Base-by-base conservation (phyloP, 106 monocot species). In the Dioscorea zingiberensis region DNA sequence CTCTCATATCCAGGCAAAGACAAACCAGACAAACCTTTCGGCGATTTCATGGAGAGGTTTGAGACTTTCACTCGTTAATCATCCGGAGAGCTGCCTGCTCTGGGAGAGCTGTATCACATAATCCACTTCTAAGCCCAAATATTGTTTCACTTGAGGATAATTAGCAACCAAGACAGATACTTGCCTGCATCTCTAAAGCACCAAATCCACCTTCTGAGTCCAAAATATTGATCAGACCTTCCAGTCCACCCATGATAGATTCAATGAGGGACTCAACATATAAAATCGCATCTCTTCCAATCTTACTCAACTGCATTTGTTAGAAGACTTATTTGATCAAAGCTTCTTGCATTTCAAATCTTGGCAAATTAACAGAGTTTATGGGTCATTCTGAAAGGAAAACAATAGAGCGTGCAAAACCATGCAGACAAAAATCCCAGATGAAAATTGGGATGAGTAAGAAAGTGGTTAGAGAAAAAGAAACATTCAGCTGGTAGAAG, bases 121-220 rank as follows among this genome's bases (percentile, higher is more conserved):
- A 71, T 24, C 47, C 4, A 78, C 51, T 38, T 10, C 38, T 38
- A 10, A 38, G 38, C 10, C 10, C 4, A 6, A 10, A 6, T 38
- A 38, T 38, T 38, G 10, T 38, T 38, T 38, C 10, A 38, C n/a
- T 38, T 10, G 10, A 10, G 38, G 38, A 0, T 6, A 38, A 38
- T 38, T 38, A 38, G 9, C 6, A 38, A 38, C 38, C 10, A 38
- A 38, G 1, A 38, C 4, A 38, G 38, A 38, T 38, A 38, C n/a
- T 9, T 74, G 89, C 97, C 97, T 98, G 97, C 70, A 80, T 80
- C 30, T 98, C 97, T 69, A 98, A 83, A 66, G 88, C 82, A 55
- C 92, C 97, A 84, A 92, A 89, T 79, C 97, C 97, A 68, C 89
- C 86, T 73, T 98, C 97, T 22, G 97, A 88, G 66, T 98, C 97